phyloP scores from a whole-genome alignment of 2,329 filamentous ascomycete species.

The Venturia pyrina region DNA sequence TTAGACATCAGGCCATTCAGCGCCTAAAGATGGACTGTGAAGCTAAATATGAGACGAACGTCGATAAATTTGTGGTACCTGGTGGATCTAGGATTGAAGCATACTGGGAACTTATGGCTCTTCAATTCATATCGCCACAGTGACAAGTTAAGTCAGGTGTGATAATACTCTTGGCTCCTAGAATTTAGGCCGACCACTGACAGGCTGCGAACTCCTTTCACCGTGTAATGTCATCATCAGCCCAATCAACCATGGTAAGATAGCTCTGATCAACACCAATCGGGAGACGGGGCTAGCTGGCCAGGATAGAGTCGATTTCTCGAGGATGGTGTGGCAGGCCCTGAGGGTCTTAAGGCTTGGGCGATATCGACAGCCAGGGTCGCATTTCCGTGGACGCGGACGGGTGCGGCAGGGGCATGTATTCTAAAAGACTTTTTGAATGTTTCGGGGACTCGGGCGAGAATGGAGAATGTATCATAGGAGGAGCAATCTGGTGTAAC shows the following conservation, averaged over 20 bases:
- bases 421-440: background rate
- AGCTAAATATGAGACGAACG: too few relatives aligned
- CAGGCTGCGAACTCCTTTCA: too few relatives aligned
- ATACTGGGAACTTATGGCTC: too few relatives aligned
- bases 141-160: too few relatives aligned
- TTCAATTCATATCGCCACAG: too few relatives aligned
- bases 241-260: background rate
- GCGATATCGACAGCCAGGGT: background rate
- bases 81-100: too few relatives aligned
- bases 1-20: background rate
- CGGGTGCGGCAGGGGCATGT: too few relatives aligned
- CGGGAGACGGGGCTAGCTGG: background rate
- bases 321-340: background rate
- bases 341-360: background rate
- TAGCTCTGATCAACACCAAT: background rate
- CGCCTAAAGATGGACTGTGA: too few relatives aligned
- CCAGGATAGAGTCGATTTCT: background rate
- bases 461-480: too few relatives aligned
- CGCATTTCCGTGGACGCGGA: background rate
- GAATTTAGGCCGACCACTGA: too few relatives aligned
- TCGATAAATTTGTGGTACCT: too few relatives aligned
- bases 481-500: background rate
- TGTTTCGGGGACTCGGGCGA: background rate
- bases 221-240: background rate
- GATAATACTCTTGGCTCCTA: too few relatives aligned